Percentiles rank a stretch among this genome's conserved stretches.
Evolutionary conservation across 2,329 filamentous ascomycete genomes (phyloP).

Genomic region (Penicillium sp.): DNA sequence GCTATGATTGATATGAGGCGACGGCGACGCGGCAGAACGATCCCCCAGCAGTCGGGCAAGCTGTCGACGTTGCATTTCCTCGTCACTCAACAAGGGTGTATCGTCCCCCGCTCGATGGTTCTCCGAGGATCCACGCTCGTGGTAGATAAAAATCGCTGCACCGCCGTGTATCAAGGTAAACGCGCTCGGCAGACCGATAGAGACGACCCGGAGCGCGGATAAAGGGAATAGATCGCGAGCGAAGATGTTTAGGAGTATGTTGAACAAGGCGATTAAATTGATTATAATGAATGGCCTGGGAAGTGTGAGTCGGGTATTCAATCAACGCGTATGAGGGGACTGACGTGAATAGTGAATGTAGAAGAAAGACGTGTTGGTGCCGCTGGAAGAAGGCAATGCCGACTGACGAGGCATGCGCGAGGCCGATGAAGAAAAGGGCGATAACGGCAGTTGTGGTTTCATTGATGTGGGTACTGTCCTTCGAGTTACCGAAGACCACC

Average conservation of each 20-base stretch:
- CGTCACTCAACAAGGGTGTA: constrained; percentile 31
- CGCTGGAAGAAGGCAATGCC: constrained; percentile 26
- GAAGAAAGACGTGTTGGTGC: constrained; percentile 26
- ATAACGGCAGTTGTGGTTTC: constrained; percentile 24
- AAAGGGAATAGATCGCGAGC: constrained; percentile 30
- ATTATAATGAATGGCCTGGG: constrained; percentile 18
- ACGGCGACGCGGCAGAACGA: constrained; percentile 27
- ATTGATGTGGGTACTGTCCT: constrained; percentile 9
- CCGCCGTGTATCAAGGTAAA: constrained; percentile 31
- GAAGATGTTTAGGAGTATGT: constrained; percentile 35
- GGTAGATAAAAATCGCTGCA: constrained; percentile 28
- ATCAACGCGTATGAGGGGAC: constrained; percentile 6
- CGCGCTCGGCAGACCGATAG: constrained; percentile 28
- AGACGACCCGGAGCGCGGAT: constrained; percentile 24
- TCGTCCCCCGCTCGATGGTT: constrained; percentile 5
- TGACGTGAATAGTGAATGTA: constrained; percentile 35
- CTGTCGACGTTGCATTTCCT: constrained; percentile 43
- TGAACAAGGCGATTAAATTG: constrained; percentile 34
- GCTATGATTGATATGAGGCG: constrained; percentile 23
- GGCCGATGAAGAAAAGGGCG: constrained; percentile 28
- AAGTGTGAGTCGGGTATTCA: constrained; percentile 19
- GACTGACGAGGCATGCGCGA: constrained; percentile 28
- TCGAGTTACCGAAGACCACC: constrained; percentile 1
- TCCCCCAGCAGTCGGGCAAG: constrained; percentile 37
- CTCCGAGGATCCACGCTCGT: constrained; percentile 12